Evolutionary conservation across 148 eudicot species (phyloP), one percentile per base, ranked within the genome.

Genomic region (Vaccinium corymbosum): DNA sequence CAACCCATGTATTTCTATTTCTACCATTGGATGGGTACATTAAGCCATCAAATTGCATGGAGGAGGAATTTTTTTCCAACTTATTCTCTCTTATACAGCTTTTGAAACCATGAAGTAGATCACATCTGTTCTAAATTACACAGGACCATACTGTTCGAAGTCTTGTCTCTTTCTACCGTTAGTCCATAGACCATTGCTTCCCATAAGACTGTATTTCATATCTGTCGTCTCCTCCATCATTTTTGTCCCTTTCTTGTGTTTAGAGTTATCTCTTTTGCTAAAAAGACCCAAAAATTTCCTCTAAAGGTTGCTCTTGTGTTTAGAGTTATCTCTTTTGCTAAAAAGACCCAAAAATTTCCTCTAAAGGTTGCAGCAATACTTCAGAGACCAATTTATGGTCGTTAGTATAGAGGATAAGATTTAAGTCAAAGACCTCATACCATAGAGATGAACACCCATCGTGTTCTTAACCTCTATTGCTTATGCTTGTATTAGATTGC

Each of bases 401-500:
- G 14, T 29, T 48, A 59, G 14, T 38, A 61, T 42, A 80, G 4
- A 61, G 3, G 19, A 80, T 62, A 22, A 29, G 73, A 5, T 80
- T 59, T 35, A 42, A 49, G 17, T 19, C 5, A 3, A 10, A 80
- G 32, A 59, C 35, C 19, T 79, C 5, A 79, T 22, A 79, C 66
- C 68, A 80, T 17, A 79, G 81, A 55, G 48, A 80, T 35, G 7
- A 19, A 79, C 7, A 12, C 9, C 32, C 20, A 25, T 52, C 4
- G 0, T 14, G 38, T 50, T 78, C 62, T 27, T 51, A 8, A 27
- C n/a, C 32, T 79, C 13, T 79, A 61, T 14, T 80, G 82, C 8
- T 61, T 42, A 51, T 59, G 52, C 29, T 61, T 80, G 71, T 59
- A 53, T 62, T 56, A 80, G 62, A 22, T 22, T 80, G 71, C 51